Percentiles rank a stretch among this genome's conserved stretches.
These are phyloP conservation scores for Lophium mytilinum DNA, from an alignment of 495 filamentous ascomycete species.

Conservation along the genomic window DNA sequence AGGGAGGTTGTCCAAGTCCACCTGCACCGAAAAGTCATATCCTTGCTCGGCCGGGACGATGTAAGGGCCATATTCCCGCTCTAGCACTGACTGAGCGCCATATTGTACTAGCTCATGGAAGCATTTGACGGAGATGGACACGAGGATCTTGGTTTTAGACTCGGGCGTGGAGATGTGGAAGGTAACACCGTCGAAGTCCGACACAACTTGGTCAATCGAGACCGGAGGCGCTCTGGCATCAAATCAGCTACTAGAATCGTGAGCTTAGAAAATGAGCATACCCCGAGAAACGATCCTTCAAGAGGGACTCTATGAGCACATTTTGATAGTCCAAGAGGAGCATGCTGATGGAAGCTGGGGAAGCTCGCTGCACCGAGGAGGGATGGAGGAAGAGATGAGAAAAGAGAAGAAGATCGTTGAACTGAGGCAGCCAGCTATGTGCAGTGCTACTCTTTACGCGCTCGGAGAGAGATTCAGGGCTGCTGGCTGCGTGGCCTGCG, in stretches of 20 bases:
- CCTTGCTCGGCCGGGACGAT: slow-evolving; percentile 80
- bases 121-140: slow-evolving; percentile 91
- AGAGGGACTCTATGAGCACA: slow-evolving; percentile 87
- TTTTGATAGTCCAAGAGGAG: slow-evolving; percentile 99
- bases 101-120: slow-evolving; percentile 86
- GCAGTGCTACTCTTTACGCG: no score
- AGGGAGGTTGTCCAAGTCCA: slow-evolving; percentile 83
- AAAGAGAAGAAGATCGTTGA: neutral
- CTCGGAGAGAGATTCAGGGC: slow-evolving; percentile 12
- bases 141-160: slow-evolving; percentile 79
- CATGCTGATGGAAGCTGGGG: slow-evolving; percentile 44
- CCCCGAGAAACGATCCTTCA: slow-evolving; percentile 92
- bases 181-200: slow-evolving; percentile 94
- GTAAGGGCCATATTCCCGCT: slow-evolving; percentile 88
- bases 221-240: slow-evolving; percentile 62
- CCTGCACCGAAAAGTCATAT: slow-evolving; percentile 85
- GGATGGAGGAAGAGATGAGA: slow-evolving; percentile 1
- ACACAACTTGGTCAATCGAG: slow-evolving; percentile 92
- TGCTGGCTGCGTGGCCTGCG: no score
- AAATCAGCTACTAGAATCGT: slow-evolving; percentile 12
- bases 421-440: no score
- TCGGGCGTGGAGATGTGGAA: slow-evolving; percentile 97
- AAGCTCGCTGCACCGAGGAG: neutral
- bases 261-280: slow-evolving; percentile 35
- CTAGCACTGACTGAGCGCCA: slow-evolving; percentile 82